Evolutionary conservation across 2,329 filamentous ascomycete species (phyloP).

Genomic region (Pyrenochaeta sp.): DNA sequence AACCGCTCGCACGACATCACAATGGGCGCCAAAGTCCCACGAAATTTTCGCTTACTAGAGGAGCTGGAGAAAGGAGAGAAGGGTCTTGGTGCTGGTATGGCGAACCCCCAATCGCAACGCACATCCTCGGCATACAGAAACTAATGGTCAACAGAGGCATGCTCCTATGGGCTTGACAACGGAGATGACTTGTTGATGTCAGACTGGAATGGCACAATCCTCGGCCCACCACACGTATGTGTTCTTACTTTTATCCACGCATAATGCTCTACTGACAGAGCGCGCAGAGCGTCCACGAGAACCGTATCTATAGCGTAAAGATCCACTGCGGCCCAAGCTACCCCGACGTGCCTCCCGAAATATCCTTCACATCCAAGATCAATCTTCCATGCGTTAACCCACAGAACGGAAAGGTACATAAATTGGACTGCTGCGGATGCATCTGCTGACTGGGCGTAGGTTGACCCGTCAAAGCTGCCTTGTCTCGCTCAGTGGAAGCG

Average conservation of each 20-base stretch:
- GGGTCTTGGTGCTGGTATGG: constrained; percentile 83
- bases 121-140: constrained; percentile 9
- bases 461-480: constrained; percentile 83
- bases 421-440: constrained; percentile 4
- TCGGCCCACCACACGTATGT: constrained; percentile 92
- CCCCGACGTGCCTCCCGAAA: constrained; percentile 85
- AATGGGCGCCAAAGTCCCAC: constrained; percentile 80
- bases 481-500: constrained; percentile 91
- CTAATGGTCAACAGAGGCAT: constrained; percentile 72
- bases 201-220: constrained; percentile 98
- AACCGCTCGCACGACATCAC: constrained; percentile 17
- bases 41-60: constrained; percentile 95
- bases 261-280: constrained; percentile 7
- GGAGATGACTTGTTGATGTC: constrained; percentile 96
- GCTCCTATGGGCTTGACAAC: constrained; percentile 94
- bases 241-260: neutral
- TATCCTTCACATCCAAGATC: constrained; percentile 92
- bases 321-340: constrained; percentile 94
- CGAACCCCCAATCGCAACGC: neutral
- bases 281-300: constrained; percentile 88
- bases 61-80: constrained; percentile 99
- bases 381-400: constrained; percentile 95
- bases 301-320: constrained; percentile 97
- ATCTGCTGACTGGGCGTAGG: constrained; percentile 56
- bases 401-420: constrained; percentile 73